These are phyloP conservation scores for Oldenlandia corymbosa DNA, from an alignment of 257 asterid genomes.

Conservation along the genomic window DNA sequence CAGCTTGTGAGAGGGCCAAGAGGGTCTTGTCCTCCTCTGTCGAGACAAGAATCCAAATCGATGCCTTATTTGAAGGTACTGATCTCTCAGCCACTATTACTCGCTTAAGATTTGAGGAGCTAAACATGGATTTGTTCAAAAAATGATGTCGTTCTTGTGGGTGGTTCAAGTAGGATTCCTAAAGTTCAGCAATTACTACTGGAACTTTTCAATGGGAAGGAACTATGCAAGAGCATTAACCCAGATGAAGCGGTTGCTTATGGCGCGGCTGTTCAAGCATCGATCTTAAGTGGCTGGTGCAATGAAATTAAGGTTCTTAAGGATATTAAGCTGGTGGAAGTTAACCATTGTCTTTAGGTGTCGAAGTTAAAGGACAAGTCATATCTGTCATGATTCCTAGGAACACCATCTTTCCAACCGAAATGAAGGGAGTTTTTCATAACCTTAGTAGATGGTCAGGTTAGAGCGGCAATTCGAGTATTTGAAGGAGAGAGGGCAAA, in stretches of 20 bases:
- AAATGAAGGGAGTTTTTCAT: not conserved
- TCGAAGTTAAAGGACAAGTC: not conserved
- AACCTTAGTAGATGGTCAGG: not conserved
- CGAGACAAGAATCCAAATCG: not conserved
- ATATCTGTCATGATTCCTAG: not conserved
- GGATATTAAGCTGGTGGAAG: not conserved
- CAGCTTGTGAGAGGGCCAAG: constrained; percentile 1
- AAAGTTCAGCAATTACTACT: not conserved
- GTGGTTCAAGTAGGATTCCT: not conserved
- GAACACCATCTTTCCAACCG: not conserved
- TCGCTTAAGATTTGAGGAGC: not conserved
- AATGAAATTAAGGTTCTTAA: not conserved
- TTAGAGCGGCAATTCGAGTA: not conserved
- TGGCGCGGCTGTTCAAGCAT: not conserved
- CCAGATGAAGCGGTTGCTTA: not conserved
- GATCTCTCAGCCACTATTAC: not conserved
- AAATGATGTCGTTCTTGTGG: not conserved
- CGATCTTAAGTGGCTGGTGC: not conserved
- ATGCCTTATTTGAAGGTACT: not conserved
- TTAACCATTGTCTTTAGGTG: not conserved
- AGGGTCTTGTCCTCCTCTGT: not conserved
- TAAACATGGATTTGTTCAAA: not conserved
- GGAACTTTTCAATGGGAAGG: not conserved
- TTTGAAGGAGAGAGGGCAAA: not conserved
- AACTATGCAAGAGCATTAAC: not conserved